These are phyloP conservation scores for Heritiera littoralis DNA, from an alignment of 345 rosid genomes.

Conservation along the genomic window DNA sequence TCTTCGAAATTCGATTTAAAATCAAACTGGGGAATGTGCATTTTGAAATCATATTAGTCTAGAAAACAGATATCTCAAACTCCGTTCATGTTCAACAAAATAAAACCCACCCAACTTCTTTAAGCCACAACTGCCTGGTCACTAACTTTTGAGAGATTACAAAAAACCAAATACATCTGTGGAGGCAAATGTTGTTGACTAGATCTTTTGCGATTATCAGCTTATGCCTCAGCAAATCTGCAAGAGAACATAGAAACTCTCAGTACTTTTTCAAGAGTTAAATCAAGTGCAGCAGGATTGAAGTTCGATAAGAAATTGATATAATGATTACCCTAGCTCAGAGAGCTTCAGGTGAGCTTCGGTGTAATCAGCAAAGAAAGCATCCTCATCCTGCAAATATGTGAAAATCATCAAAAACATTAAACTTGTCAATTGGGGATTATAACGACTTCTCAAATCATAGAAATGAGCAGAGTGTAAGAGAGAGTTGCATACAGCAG, in stretches of 20 bases:
- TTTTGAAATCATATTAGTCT: too few relatives aligned
- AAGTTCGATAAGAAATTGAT: background rate
- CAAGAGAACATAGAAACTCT: background rate
- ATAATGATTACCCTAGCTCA: conserved; percentile 74
- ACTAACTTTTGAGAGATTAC: background rate
- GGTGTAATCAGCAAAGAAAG: conserved; percentile 78
- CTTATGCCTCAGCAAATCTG: conserved; percentile 70
- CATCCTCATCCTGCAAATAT: conserved; percentile 76
- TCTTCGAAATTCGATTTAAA: too few relatives aligned
- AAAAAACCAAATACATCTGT: background rate
- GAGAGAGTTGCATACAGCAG: conserved; percentile 45
- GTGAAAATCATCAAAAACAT: background rate
- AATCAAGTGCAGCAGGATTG: background rate
- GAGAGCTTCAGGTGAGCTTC: conserved; percentile 90
- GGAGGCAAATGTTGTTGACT: conserved; percentile 16
- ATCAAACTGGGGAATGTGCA: too few relatives aligned
- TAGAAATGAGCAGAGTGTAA: background rate
- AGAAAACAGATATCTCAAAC: too few relatives aligned
- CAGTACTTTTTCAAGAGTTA: background rate
- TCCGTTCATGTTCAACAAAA: background rate
- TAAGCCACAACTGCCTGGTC: background rate
- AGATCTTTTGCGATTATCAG: background rate
- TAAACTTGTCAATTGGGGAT: background rate
- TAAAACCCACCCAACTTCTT: background rate
- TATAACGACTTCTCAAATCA: background rate